Conservation (phyloP, 805 yeast species). For the Metschnikowia peoriensis region DNA sequence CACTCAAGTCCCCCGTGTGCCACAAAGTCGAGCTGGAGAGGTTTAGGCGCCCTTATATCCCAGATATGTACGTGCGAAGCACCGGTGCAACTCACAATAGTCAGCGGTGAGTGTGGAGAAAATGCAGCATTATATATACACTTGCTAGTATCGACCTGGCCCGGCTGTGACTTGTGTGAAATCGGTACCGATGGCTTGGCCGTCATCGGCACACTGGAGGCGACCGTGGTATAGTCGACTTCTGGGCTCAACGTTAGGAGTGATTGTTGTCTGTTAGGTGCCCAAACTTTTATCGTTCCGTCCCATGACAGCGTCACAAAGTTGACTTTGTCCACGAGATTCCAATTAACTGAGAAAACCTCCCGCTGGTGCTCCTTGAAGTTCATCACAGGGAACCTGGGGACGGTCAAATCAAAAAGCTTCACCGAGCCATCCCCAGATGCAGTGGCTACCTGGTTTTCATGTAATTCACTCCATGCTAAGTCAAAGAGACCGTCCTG, state of each 20-base stretch:
- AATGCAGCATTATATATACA: constrained; percentile 80
- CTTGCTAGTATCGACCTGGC: constrained; percentile 33
- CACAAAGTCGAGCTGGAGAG: constrained; percentile 56
- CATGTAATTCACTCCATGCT: constrained; percentile 89
- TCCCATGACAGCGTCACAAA: constrained; percentile 92
- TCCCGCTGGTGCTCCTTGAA: constrained; percentile 77
- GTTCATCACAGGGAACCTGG: constrained; percentile 68
- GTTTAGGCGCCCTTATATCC: constrained; percentile 74
- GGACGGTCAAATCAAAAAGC: constrained; percentile 70
- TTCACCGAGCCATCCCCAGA: constrained; percentile 90
- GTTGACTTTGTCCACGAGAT: constrained; percentile 58
- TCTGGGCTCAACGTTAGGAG: constrained; percentile 50
- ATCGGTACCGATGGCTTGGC: constrained; percentile 31
- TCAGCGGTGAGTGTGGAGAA: constrained; percentile 80
- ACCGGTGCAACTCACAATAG: constrained; percentile 68
- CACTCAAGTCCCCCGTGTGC: constrained; percentile 83
- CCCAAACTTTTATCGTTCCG: constrained; percentile 80
- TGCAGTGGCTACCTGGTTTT: constrained; percentile 77
- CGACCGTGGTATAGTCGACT: constrained; percentile 27
- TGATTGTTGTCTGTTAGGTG: constrained; percentile 57
- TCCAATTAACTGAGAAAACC: constrained; percentile 75
- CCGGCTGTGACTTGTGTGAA: constrained; percentile 29
- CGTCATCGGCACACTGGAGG: constrained; percentile 24
- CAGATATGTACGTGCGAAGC: constrained; percentile 74
- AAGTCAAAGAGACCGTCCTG: constrained; percentile 90